Base-by-base conservation (phyloP, 2,329 filamentous ascomycete genomes). In the Phoma sp. region DNA sequence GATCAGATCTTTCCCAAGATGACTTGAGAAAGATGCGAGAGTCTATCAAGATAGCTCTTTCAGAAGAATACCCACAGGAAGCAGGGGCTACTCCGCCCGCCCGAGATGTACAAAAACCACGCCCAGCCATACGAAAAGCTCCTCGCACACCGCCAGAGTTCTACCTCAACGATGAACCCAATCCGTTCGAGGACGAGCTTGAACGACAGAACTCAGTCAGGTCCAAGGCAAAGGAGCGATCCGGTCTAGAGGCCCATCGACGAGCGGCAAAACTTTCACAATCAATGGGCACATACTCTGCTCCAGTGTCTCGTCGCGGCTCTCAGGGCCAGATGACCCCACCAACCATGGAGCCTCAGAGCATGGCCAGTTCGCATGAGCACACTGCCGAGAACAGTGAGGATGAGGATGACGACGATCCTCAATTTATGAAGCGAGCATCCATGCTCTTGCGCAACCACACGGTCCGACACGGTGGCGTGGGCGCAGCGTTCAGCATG, bases 351-450 rank as follows among this genome's bases (percentile, higher is more conserved):
- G 62, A 68, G 21, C 53, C 65, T 1, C 60, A 61, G 23, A 59
- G 47, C 25, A 45, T 61, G 42, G 52, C 61, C 10, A 50, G 46
- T 7, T 39, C 49, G 2, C 59, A 64, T 18, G 64, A 71, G 9
- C 59, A 63, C 5, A 57, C 60, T 3, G 60, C 54, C 11, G 65
- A 61, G 3, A 64, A 62, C 14, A 67, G 71, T 38, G 67, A 67
- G 20, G 63, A 66, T 9, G 60, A 67, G 18, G 61, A 59, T 7
- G 69, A 69, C 5, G 62, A 71, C 7, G 71, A 72, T 11, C 62
- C 67, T 9, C 61, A 69, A 33, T 73, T 70, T 55, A 62, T 72
- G 64, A 75, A 64, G 46, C 79, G 81, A 56, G 81, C 81, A 4
- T 68, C 68, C 1, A 60, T 65, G 57, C 48, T 75, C 10, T 57